phyloP scores from a whole-genome alignment of 805 yeast species.

The Metschnikowia hibisci region DNA sequence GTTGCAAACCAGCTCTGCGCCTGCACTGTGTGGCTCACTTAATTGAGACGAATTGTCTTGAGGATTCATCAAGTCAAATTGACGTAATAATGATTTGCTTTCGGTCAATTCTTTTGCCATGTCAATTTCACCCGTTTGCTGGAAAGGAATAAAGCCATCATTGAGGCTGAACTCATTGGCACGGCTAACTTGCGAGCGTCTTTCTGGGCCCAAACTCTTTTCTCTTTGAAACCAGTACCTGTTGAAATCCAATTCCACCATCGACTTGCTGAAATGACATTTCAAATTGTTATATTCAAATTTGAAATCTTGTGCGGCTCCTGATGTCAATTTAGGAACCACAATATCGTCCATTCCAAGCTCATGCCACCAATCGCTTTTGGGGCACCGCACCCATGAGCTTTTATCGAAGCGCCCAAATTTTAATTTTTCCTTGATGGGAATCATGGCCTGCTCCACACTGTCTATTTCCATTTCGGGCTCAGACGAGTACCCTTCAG shows the following conservation, averaged over 20 bases:
- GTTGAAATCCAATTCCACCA: neutral
- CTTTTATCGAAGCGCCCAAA: neutral
- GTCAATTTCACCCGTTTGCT: slow-evolving; percentile 1
- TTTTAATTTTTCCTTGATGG: neutral
- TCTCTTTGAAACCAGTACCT: neutral
- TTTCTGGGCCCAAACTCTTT: too few species aligned
- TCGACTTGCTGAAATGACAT: neutral
- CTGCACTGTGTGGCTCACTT: neutral
- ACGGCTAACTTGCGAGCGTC: neutral
- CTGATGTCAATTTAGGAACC: neutral
- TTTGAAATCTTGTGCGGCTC: slow-evolving; percentile 1
- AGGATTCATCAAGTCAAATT: neutral
- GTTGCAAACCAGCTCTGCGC: slow-evolving; percentile 2
- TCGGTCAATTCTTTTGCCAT: neutral
- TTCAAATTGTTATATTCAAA: neutral
- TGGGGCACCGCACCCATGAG: slow-evolving; percentile 1
- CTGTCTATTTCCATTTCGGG: neutral
- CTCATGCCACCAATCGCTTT: slow-evolving; percentile 3
- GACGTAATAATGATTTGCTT: slow-evolving; percentile 1
- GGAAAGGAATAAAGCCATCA: neutral
- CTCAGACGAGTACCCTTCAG: neutral
- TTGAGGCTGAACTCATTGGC: neutral
- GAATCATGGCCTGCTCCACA: too few species aligned
- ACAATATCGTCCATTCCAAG: neutral
- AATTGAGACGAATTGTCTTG: too few species aligned